These are phyloP conservation scores for Pseudogymnoascus sp. DNA, from an alignment of 2,329 filamentous ascomycete species.

Conservation along the genomic window DNA sequence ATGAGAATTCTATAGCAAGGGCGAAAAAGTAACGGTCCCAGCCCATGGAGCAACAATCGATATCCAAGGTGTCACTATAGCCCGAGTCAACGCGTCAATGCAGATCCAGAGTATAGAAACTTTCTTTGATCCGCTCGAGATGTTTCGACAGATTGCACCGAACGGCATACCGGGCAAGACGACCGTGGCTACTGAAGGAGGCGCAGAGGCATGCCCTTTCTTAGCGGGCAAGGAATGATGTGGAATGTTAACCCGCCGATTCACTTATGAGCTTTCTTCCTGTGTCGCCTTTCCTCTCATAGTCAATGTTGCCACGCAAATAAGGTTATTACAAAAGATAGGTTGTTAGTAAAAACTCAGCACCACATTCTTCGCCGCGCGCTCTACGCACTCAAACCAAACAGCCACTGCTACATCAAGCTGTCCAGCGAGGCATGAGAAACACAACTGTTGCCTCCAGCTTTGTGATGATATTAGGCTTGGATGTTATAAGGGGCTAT, in stretches of 20 bases:
- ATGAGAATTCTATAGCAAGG: slow-evolving; percentile 37
- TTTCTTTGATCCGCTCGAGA: slow-evolving; percentile 59
- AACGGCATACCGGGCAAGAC: slow-evolving; percentile 26
- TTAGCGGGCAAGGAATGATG: not conserved
- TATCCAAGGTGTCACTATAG: slow-evolving; percentile 56
- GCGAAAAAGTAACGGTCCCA: slow-evolving; percentile 55
- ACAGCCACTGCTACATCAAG: not conserved
- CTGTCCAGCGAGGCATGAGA: not conserved
- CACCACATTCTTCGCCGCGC: not conserved
- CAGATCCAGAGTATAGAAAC: slow-evolving; percentile 53
- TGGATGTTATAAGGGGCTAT: not conserved
- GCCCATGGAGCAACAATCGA: slow-evolving; percentile 55
- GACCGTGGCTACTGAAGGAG: not conserved
- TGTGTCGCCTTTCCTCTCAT: not conserved
- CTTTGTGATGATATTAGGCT: not conserved
- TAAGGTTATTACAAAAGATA: not conserved
- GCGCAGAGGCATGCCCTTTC: not conserved
- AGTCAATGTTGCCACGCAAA: not conserved
- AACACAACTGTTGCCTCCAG: not conserved
- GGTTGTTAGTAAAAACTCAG: not conserved
- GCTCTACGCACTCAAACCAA: not conserved
- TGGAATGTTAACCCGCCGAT: not conserved
- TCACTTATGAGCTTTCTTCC: not conserved
- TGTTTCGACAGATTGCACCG: slow-evolving; percentile 58
- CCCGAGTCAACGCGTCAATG: slow-evolving; percentile 53